Percentiles rank a stretch among this genome's conserved stretches.
Evolutionary conservation across 768 basidiomycete species (phyloP).

Genomic region (Leccinum ochraceum): DNA sequence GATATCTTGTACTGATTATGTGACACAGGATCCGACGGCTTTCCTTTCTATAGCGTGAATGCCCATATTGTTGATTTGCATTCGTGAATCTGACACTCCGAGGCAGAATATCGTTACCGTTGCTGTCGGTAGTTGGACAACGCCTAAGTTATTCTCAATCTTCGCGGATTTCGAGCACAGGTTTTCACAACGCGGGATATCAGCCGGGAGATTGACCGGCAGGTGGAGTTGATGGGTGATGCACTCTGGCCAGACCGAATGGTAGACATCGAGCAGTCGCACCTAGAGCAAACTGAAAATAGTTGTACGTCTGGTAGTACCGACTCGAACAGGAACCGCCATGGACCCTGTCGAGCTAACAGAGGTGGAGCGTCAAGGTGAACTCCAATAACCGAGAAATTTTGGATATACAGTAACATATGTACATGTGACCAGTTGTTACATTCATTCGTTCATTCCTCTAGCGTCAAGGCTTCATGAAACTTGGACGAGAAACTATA

Average conservation of each 20-base stretch:
- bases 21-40: background rate
- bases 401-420: no score
- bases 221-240: background rate
- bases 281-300: background rate
- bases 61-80: background rate
- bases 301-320: background rate
- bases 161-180: slow-evolving; percentile 9
- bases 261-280: background rate
- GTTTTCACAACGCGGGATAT: slow-evolving; percentile 6
- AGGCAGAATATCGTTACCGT: slow-evolving; percentile 14
- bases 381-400: background rate
- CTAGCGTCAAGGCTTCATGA: no score
- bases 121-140: slow-evolving; percentile 17
- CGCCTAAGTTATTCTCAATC: slow-evolving; percentile 18
- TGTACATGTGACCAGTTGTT: no score
- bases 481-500: no score
- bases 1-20: background rate
- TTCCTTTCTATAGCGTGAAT: background rate
- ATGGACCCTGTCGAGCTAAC: background rate
- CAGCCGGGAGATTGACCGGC: slow-evolving; percentile 8
- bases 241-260: background rate
- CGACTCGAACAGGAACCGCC: background rate
- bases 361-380: background rate
- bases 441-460: no score
- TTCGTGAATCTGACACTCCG: background rate